These are phyloP conservation scores for Ascodesmis nigricans DNA, from an alignment of 495 filamentous ascomycete genomes.

Conservation along the genomic window DNA sequence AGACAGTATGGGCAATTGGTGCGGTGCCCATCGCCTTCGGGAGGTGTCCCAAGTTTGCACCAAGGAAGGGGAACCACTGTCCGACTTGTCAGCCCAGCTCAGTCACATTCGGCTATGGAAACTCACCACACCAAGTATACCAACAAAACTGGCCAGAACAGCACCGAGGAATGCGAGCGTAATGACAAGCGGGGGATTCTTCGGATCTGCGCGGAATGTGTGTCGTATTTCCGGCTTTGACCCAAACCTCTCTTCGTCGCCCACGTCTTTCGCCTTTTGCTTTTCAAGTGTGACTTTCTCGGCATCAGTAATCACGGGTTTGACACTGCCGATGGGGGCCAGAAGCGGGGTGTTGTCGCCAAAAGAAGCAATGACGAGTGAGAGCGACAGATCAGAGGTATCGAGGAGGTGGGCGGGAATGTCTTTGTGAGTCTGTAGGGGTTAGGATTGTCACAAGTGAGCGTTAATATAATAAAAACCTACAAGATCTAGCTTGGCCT, in stretches of 20 bases:
- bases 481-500: constrained; percentile 51
- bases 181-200: constrained; percentile 62
- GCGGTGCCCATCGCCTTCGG: constrained; percentile 46
- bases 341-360: constrained; percentile 26
- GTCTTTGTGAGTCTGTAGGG: constrained; percentile 58
- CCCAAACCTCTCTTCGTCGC: constrained; percentile 13
- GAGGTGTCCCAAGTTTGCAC: constrained; percentile 66
- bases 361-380: constrained; percentile 68
- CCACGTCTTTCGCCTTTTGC: constrained; percentile 26
- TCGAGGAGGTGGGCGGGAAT: constrained; percentile 64
- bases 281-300: constrained; percentile 32
- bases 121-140: constrained; percentile 49
- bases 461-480: constrained; percentile 14
- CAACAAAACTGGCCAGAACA: constrained; percentile 47
- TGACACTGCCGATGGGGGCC: constrained; percentile 8
- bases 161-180: constrained; percentile 54
- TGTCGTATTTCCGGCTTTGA: constrained; percentile 53
- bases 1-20: constrained; percentile 55
- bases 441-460: neutral
- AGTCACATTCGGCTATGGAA: neutral
- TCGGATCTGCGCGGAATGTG: constrained; percentile 60
- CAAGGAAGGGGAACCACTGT: constrained; percentile 31
- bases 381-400: constrained; percentile 45
- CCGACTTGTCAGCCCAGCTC: constrained; percentile 1
- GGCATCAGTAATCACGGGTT: constrained; percentile 30